Evolutionary conservation across 371 early-diverging fungal genomes (phyloP).

Genomic region (Rhizopus delemar): DNA sequence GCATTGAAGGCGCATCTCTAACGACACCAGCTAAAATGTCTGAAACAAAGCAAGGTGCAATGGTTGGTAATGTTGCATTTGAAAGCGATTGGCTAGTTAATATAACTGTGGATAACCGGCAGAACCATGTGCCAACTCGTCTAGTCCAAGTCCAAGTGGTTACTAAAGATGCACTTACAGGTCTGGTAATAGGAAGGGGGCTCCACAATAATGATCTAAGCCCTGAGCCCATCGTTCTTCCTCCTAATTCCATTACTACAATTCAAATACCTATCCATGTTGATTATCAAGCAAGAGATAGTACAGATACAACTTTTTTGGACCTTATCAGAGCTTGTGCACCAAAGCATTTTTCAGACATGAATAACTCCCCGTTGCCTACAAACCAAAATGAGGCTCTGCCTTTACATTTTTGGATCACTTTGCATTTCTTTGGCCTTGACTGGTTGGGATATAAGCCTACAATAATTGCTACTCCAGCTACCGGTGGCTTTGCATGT

Average conservation of each 20-base stretch:
- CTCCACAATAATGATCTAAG: conserved; percentile 25
- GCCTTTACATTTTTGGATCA: conserved; percentile 37
- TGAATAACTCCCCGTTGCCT: background rate
- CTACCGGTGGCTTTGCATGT: conserved; percentile 25
- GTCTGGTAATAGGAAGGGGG: conserved; percentile 41
- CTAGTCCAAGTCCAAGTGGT: conserved; percentile 31
- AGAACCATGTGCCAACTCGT: conserved; percentile 43
- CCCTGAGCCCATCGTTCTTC: conserved; percentile 23
- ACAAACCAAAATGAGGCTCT: conserved; percentile 20
- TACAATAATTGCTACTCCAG: conserved; percentile 29
- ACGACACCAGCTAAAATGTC: conserved; percentile 34
- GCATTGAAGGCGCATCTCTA: conserved; percentile 48
- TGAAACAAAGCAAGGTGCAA: conserved; percentile 37
- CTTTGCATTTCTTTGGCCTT: conserved; percentile 30
- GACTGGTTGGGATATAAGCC: conserved; percentile 40
- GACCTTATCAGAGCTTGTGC: conserved; percentile 33
- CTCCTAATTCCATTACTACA: conserved; percentile 35
- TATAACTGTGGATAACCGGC: conserved; percentile 43
- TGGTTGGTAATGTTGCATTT: conserved; percentile 47
- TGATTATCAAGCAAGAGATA: conserved; percentile 36
- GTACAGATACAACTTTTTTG: conserved; percentile 32
- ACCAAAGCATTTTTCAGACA: conserved; percentile 15
- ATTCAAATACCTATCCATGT: conserved; percentile 35
- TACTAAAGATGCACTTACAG: conserved; percentile 46
- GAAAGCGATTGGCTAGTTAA: conserved; percentile 52